Evolutionary conservation across 1,139 yeast genomes (phyloP).

Genomic region (Geotrichum aggregatum): DNA sequence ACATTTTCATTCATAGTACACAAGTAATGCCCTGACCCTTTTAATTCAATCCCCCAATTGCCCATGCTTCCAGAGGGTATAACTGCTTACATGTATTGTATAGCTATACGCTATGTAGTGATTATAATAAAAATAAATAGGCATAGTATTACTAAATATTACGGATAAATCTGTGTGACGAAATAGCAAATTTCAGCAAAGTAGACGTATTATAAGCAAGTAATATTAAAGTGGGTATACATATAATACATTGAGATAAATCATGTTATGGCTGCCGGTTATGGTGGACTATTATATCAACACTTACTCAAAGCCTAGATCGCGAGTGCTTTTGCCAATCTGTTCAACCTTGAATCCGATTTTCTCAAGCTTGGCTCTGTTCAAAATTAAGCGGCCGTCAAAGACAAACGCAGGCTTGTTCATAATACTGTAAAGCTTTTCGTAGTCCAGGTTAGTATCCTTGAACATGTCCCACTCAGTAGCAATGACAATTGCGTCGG

Average conservation of each 20-base stretch:
- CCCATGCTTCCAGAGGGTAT: not conserved
- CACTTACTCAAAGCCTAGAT: slow-evolving; percentile 21
- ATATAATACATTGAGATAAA: too few relatives aligned
- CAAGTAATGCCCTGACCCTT: not conserved
- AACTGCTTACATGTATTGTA: too few relatives aligned
- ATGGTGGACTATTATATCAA: not conserved
- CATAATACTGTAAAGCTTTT: slow-evolving; percentile 29
- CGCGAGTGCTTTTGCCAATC: slow-evolving; percentile 25
- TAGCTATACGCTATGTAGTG: too few relatives aligned
- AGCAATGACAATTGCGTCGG: slow-evolving; percentile 33
- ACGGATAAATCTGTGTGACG: too few relatives aligned
- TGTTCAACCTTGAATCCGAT: slow-evolving; percentile 28
- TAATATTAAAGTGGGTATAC: too few relatives aligned
- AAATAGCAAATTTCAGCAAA: too few relatives aligned
- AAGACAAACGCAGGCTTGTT: slow-evolving; percentile 34
- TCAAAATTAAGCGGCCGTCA: slow-evolving; percentile 31
- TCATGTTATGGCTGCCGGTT: too few relatives aligned
- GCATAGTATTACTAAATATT: too few relatives aligned
- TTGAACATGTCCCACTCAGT: slow-evolving; percentile 36
- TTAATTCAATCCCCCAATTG: not conserved
- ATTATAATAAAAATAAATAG: too few relatives aligned
- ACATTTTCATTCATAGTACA: not conserved
- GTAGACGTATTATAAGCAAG: too few relatives aligned
- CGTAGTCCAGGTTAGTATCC: slow-evolving; percentile 28
- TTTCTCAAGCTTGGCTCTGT: slow-evolving; percentile 27